Conservation (phyloP, 257 asterid genomes). For the Lavandula angustifolia region DNA sequence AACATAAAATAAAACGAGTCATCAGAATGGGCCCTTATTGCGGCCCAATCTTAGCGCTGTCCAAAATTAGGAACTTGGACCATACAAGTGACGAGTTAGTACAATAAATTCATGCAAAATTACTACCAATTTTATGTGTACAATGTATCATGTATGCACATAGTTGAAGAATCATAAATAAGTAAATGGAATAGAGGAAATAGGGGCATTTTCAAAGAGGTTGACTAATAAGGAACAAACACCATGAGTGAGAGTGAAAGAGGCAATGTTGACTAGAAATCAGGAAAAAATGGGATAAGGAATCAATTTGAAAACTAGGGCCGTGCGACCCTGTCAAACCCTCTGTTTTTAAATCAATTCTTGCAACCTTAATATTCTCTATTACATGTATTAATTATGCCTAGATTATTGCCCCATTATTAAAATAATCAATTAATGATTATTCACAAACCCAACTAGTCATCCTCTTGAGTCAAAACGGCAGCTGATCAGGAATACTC, state of each 20-base stretch:
- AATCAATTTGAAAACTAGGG: constrained; percentile 21
- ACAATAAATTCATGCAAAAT: too few species aligned
- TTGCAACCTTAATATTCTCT: neutral
- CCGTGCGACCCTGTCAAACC: constrained; percentile 36
- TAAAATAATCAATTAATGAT: neutral
- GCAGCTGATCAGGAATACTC: constrained; percentile 34
- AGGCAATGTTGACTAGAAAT: neutral
- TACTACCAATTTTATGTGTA: too few species aligned
- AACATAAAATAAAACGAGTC: too few species aligned
- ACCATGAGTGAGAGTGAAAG: constrained; percentile 25
- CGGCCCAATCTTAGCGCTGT: too few species aligned
- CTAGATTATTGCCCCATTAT: constrained; percentile 2
- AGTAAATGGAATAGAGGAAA: neutral
- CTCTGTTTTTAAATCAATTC: neutral
- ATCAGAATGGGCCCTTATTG: too few species aligned
- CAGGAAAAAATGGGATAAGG: neutral
- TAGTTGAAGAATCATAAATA: too few species aligned
- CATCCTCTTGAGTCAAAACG: constrained; percentile 28
- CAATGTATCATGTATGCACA: too few species aligned
- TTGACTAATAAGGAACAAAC: constrained; percentile 41
- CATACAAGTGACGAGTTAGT: too few species aligned
- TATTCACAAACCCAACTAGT: constrained; percentile 26
- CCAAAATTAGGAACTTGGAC: too few species aligned
- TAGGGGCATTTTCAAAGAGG: constrained; percentile 23
- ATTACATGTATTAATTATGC: neutral